phyloP scores from a whole-genome alignment of 2,329 filamentous ascomycete species.

The Cordyceps pruinosa region DNA sequence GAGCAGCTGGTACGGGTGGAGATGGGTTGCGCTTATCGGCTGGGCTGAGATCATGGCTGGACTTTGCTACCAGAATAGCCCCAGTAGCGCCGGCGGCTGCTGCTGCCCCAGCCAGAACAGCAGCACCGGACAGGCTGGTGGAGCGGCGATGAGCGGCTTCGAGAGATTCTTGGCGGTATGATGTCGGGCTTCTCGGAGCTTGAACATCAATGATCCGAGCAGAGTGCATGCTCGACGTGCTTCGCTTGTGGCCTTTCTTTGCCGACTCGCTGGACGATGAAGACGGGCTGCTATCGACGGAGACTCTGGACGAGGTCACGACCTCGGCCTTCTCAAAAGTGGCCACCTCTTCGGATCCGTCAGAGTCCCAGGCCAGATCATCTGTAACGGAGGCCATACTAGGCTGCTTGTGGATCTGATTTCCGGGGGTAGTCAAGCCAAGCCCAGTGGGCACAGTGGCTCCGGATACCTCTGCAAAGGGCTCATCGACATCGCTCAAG shows the following conservation, averaged over 20 bases:
- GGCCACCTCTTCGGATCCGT: constrained; percentile 39
- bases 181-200: constrained; percentile 41
- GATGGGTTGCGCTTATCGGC: constrained; percentile 21
- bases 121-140: constrained; percentile 33
- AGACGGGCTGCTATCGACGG: constrained; percentile 45
- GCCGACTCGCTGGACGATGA: constrained; percentile 42
- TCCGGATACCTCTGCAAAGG: neutral
- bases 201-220: constrained; percentile 52
- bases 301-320: constrained; percentile 49
- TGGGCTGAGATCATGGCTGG: constrained; percentile 35
- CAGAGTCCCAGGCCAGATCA: constrained; percentile 12
- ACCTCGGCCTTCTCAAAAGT: constrained; percentile 51
- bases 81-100: constrained; percentile 11
- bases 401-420: neutral
- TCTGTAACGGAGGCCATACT: neutral
- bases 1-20: constrained; percentile 13
- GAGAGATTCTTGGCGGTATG: constrained; percentile 41
- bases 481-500: neutral
- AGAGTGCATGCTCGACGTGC: constrained; percentile 45
- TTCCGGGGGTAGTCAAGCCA: neutral
- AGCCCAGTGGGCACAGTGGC: neutral
- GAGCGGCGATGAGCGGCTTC: constrained; percentile 35
- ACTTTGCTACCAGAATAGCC: neutral
- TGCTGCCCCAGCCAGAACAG: constrained; percentile 25
- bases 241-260: constrained; percentile 30